Percentiles rank a stretch among this genome's conserved stretches.
These are phyloP conservation scores for Acacia confusa DNA, from an alignment of 306 rosid species.

Conservation along the genomic window DNA sequence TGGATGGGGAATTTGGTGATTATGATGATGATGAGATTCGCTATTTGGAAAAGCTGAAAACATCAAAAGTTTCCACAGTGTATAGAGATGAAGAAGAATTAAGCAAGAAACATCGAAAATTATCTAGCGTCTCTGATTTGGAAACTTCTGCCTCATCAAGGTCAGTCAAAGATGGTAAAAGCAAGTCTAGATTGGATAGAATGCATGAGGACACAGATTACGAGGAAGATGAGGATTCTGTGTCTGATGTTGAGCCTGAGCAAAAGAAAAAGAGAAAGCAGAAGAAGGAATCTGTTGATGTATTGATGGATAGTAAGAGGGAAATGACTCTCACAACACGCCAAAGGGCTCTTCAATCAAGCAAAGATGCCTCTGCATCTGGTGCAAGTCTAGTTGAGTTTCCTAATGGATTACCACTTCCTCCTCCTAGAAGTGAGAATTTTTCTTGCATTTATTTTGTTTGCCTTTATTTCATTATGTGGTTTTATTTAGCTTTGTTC, in stretches of 20 bases:
- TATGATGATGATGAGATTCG: constrained; percentile 86
- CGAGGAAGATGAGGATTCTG: constrained; percentile 64
- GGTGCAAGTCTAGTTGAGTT: constrained; percentile 65
- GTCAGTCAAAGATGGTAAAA: background rate
- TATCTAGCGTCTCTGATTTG: constrained; percentile 66
- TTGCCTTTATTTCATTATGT: background rate
- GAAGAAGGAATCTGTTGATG: constrained; percentile 76
- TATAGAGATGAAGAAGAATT: constrained; percentile 75
- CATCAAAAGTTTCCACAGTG: constrained; percentile 62
- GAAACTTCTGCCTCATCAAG: constrained; percentile 51
- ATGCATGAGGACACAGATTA: background rate
- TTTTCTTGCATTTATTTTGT: background rate
- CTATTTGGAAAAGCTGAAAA: constrained; percentile 84
- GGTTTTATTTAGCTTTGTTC: constrained; percentile 18
- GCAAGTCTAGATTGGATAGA: background rate
- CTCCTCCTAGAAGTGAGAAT: constrained; percentile 70
- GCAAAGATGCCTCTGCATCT: constrained; percentile 62
- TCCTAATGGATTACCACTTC: constrained; percentile 76
- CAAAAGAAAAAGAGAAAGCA: constrained; percentile 74
- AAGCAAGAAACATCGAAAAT: constrained; percentile 76
- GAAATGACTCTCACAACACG: constrained; percentile 63
- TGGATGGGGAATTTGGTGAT: constrained; percentile 67
- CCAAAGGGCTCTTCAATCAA: constrained; percentile 68
- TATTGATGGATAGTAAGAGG: constrained; percentile 50
- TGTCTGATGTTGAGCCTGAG: constrained; percentile 72